A percentile compares a stretch with the other conserved stretches of the same genome.
phyloP scores from a whole-genome alignment of 1,139 yeast species.

The Taphrina betulina region DNA sequence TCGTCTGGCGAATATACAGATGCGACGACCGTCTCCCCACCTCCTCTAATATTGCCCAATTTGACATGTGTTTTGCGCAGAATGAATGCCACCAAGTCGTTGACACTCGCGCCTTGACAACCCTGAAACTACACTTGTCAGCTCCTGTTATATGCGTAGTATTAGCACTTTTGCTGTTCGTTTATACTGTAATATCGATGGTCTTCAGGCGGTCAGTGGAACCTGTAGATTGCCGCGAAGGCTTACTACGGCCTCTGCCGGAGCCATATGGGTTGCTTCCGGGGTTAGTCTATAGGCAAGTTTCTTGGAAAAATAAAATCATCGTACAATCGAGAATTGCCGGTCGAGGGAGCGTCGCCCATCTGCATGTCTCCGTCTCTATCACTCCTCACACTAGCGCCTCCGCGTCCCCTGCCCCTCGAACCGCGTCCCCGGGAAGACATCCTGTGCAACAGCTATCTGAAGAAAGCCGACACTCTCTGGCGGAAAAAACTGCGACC shows the following conservation, averaged over 20 bases:
- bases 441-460: no score
- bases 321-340: conserved; percentile 29
- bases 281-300: not conserved
- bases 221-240: conserved; percentile 11
- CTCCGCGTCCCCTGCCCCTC: conserved; percentile 29
- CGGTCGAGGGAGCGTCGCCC: conserved; percentile 22
- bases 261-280: conserved; percentile 31
- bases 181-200: conserved; percentile 10
- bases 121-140: conserved; percentile 22
- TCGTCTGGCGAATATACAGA: conserved; percentile 23
- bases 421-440: conserved; percentile 13
- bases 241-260: conserved; percentile 17
- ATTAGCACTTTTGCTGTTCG: not conserved
- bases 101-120: conserved; percentile 30
- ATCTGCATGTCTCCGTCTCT: conserved; percentile 34
- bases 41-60: conserved; percentile 8
- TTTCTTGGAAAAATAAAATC: not conserved
- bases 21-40: conserved; percentile 20
- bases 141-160: no score
- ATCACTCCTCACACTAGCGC: conserved; percentile 12
- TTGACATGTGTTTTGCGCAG: conserved; percentile 29
- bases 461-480: no score
- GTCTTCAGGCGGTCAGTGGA: conserved; percentile 8
- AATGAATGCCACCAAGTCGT: conserved; percentile 30
- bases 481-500: no score